phyloP scores from a whole-genome alignment of 1,139 yeast genomes.

The Williopsis jadinii region DNA sequence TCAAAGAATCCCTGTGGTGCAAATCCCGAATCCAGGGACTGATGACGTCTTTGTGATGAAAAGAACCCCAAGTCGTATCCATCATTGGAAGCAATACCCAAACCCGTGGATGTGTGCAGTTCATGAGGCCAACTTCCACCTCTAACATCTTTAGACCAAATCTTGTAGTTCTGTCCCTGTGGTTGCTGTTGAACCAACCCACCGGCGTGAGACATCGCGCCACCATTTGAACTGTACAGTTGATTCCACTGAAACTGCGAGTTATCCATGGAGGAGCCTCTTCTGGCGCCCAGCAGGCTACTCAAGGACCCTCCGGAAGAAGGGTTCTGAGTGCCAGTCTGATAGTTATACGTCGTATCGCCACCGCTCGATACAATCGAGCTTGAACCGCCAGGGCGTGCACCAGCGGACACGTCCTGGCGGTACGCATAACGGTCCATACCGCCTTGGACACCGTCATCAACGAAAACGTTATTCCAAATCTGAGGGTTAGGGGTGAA shows the following conservation, averaged over 20 bases:
- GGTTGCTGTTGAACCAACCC: neutral
- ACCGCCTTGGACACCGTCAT: too few species aligned
- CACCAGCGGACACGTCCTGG: too few species aligned
- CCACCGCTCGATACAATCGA: neutral
- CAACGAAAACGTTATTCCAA: constrained; percentile 1
- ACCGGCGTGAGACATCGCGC: constrained; percentile 1
- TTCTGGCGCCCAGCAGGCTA: constrained; percentile 7
- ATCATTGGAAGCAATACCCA: too few species aligned
- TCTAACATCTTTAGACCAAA: constrained; percentile 3
- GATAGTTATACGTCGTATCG: neutral
- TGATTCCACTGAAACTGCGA: constrained; percentile 9
- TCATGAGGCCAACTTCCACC: constrained; percentile 1
- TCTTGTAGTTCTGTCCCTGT: constrained; percentile 2
- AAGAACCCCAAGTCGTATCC: constrained; percentile 5
- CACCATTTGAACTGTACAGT: too few species aligned
- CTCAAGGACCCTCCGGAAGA: neutral
- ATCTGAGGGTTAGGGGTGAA: constrained; percentile 2
- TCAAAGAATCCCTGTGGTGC: neutral
- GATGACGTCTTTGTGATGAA: constrained; percentile 5
- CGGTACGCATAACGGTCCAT: too few species aligned
- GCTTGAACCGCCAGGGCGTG: too few species aligned
- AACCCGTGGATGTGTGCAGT: too few species aligned
- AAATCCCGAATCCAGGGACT: constrained; percentile 2
- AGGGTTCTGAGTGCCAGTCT: neutral
- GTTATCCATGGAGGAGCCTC: constrained; percentile 12